Evolutionary conservation across 2,329 filamentous ascomycete genomes (phyloP).

Genomic region (Amylocarpus encephaloides): DNA sequence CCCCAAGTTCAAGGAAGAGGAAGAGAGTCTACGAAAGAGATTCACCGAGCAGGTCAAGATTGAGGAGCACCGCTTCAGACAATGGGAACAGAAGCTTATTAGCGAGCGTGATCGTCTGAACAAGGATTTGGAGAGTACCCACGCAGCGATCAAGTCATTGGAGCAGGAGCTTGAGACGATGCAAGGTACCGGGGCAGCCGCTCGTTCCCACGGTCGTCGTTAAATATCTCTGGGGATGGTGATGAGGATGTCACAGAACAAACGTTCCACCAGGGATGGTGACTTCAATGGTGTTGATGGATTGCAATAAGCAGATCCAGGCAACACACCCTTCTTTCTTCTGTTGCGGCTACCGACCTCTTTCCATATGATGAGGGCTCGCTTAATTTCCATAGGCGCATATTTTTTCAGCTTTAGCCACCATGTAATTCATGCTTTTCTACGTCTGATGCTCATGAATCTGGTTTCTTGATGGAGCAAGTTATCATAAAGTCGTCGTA

Average conservation of each 20-base stretch:
- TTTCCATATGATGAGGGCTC: slow-evolving; percentile 8
- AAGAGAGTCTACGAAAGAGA: slow-evolving; percentile 94
- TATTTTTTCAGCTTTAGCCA: slow-evolving; percentile 29
- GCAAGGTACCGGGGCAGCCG: slow-evolving; percentile 81
- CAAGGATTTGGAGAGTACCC: slow-evolving; percentile 98
- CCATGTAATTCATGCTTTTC: slow-evolving; percentile 32
- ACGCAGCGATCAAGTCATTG: slow-evolving; percentile 85
- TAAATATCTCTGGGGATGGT: slow-evolving; percentile 39
- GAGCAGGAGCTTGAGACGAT: slow-evolving; percentile 90
- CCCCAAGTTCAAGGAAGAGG: slow-evolving; percentile 99
- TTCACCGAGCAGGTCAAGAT: slow-evolving; percentile 99
- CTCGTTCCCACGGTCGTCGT: slow-evolving; percentile 87
- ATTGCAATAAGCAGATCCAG: slow-evolving; percentile 26
- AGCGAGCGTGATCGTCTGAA: slow-evolving; percentile 97
- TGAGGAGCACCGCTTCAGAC: slow-evolving; percentile 97
- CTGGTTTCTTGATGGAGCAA: not conserved
- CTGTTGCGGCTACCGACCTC: slow-evolving; percentile 10
- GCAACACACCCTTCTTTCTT: slow-evolving; percentile 24
- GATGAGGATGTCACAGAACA: not conserved
- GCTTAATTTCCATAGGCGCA: slow-evolving; percentile 23
- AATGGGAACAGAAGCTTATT: slow-evolving; percentile 99
- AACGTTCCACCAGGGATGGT: too few species aligned
- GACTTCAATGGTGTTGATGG: slow-evolving; percentile 11
- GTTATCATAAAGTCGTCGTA: not conserved
- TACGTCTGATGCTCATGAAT: slow-evolving; percentile 5